Conservation (phyloP, 1,284 basidiomycete genomes). For the Trichosporon asahii region DNA sequence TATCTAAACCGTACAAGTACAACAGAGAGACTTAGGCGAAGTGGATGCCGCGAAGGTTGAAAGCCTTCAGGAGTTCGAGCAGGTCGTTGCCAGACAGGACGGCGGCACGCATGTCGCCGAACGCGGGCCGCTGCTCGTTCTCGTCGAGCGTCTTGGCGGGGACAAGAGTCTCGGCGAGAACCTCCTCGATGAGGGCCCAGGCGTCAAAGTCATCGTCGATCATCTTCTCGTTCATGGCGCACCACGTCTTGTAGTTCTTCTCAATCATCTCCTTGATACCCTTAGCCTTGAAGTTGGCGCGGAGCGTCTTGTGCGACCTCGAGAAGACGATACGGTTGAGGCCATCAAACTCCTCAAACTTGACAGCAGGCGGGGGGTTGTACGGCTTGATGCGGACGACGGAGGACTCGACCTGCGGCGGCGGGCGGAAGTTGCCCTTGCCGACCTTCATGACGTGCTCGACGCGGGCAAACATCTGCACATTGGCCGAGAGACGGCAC, state of each 20-base stretch:
- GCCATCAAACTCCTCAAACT: conserved; percentile 97
- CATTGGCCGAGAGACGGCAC: conserved; percentile 94
- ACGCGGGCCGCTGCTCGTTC: conserved; percentile 49
- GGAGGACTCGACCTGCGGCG: conserved; percentile 88
- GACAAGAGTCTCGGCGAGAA: conserved; percentile 58
- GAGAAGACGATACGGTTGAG: conserved; percentile 86
- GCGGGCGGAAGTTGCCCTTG: conserved; percentile 93
- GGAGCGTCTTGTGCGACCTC: conserved; percentile 82
- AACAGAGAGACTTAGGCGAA: conserved; percentile 58
- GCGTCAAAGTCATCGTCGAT: conserved; percentile 69
- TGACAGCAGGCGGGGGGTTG: conserved; percentile 91
- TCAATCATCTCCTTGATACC: conserved; percentile 94
- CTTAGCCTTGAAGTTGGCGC: conserved; percentile 84
- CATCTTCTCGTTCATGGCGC: conserved; percentile 74
- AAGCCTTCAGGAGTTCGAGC: conserved; percentile 71
- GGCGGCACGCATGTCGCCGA: conserved; percentile 67
- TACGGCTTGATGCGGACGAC: conserved; percentile 88
- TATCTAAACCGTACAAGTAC: conserved; percentile 13
- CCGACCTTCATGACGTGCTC: conserved; percentile 96
- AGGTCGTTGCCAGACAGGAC: conserved; percentile 84
- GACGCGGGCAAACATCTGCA: conserved; percentile 92
- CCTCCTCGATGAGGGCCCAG: conserved; percentile 68
- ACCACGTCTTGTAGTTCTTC: conserved; percentile 92
- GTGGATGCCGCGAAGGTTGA: conserved; percentile 78
- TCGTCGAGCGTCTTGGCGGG: conserved; percentile 26